Conservation (phyloP, 1,139 yeast species). For the Pneumocystis wakefieldiae region DNA sequence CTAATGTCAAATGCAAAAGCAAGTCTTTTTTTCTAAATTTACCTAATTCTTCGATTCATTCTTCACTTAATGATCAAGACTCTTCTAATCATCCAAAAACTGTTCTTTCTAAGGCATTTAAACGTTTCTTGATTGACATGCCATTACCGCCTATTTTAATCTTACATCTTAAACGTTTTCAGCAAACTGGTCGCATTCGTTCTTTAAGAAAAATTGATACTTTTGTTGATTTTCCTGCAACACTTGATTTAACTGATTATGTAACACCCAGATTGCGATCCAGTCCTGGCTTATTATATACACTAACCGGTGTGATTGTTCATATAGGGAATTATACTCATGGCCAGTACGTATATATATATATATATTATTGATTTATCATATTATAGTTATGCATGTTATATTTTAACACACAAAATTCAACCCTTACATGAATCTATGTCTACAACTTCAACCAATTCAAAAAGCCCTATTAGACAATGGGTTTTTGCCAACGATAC, state of each 20-base stretch:
- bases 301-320: conserved; percentile 11
- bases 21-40: neutral
- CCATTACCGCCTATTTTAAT: conserved; percentile 11
- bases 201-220: conserved; percentile 10
- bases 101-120: conserved; percentile 10
- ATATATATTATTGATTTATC: neutral
- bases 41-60: neutral
- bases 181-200: conserved; percentile 3
- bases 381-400: conserved; percentile 4
- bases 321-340: conserved; percentile 11
- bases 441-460: neutral
- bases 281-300: conserved; percentile 3
- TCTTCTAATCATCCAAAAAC: neutral
- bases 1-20: neutral
- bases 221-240: conserved; percentile 8
- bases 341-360: conserved; percentile 8
- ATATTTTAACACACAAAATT: conserved; percentile 9
- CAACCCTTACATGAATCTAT: conserved; percentile 1
- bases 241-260: conserved; percentile 10
- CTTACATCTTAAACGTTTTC: conserved; percentile 12
- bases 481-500: conserved; percentile 13
- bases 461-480: conserved; percentile 7
- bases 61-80: neutral
- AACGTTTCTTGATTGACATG: conserved; percentile 10
- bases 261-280: conserved; percentile 6